Conservation (phyloP, 1,284 basidiomycete species). For the Apiotrichum veenhuisii region DNA sequence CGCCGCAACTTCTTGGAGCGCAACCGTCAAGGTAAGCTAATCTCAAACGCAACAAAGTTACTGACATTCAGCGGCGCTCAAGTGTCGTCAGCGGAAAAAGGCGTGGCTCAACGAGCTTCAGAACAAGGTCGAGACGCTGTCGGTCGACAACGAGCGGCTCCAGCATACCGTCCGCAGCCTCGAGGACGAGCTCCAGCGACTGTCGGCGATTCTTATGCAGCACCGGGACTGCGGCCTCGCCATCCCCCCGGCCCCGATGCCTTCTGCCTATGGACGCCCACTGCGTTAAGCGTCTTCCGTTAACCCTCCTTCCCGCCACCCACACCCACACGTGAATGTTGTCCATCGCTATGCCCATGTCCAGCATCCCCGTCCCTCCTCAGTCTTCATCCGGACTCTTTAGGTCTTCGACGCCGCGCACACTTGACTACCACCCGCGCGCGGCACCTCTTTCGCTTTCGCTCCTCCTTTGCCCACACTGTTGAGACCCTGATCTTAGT, state of each 20-base stretch:
- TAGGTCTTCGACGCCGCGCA: background rate
- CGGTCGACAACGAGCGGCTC: conserved; percentile 91
- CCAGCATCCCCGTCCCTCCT: background rate
- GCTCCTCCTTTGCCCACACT: conserved; percentile 11
- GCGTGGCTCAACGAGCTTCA: conserved; percentile 92
- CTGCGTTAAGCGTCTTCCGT: conserved; percentile 8
- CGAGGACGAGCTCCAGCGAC: conserved; percentile 60
- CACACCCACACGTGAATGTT: background rate
- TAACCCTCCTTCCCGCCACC: background rate
- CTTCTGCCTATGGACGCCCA: conserved; percentile 17
- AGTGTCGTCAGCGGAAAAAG: conserved; percentile 98
- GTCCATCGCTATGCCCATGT: background rate
- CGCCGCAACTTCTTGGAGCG: conserved; percentile 88
- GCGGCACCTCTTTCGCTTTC: conserved; percentile 12
- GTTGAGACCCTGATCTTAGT: conserved; percentile 3
- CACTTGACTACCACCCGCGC: background rate
- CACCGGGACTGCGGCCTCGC: conserved; percentile 47
- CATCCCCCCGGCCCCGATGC: conserved; percentile 19
- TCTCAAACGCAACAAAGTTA: background rate
- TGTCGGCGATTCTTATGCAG: conserved; percentile 48
- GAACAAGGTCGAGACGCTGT: conserved; percentile 84
- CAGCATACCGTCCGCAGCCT: conserved; percentile 54
- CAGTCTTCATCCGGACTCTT: background rate
- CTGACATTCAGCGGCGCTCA: conserved; percentile 74
- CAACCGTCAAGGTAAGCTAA: conserved; percentile 84